Percentiles rank a stretch among this genome's conserved stretches.
Conservation (phyloP, 495 filamentous ascomycete species). For the Copromyces sp. region DNA sequence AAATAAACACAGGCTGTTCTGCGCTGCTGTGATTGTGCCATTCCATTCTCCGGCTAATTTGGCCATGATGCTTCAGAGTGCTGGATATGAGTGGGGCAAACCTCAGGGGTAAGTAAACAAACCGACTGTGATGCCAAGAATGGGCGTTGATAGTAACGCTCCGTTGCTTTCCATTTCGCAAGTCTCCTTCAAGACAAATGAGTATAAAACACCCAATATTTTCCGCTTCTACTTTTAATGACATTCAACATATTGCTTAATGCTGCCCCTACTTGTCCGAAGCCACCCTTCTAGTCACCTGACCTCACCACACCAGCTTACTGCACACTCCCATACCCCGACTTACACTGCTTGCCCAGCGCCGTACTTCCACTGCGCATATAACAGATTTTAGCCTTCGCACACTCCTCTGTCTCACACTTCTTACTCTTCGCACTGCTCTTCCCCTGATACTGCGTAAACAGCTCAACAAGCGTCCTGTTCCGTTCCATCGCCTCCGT, state of each 20-base stretch:
- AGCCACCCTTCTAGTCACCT: neutral
- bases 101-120: neutral
- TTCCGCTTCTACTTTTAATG: neutral
- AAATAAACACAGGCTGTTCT: neutral
- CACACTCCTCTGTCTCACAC: slow-evolving; percentile 41
- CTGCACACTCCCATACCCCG: slow-evolving; percentile 33
- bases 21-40: neutral
- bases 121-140: neutral
- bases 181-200: neutral
- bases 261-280: neutral
- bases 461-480: slow-evolving; percentile 32
- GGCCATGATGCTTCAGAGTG: neutral
- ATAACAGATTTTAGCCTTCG: slow-evolving; percentile 48
- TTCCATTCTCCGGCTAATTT: neutral
- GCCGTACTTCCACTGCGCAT: slow-evolving; percentile 47
- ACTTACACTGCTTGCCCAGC: slow-evolving; percentile 39
- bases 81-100: neutral
- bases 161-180: neutral
- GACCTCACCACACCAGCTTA: neutral
- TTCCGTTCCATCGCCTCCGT: slow-evolving; percentile 51
- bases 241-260: neutral
- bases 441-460: slow-evolving; percentile 48
- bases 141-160: neutral
- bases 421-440: slow-evolving; percentile 38
- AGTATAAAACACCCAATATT: neutral